Evolutionary conservation across 148 eudicot genomes (phyloP).

Genomic region (Diospyros kaki): DNA sequence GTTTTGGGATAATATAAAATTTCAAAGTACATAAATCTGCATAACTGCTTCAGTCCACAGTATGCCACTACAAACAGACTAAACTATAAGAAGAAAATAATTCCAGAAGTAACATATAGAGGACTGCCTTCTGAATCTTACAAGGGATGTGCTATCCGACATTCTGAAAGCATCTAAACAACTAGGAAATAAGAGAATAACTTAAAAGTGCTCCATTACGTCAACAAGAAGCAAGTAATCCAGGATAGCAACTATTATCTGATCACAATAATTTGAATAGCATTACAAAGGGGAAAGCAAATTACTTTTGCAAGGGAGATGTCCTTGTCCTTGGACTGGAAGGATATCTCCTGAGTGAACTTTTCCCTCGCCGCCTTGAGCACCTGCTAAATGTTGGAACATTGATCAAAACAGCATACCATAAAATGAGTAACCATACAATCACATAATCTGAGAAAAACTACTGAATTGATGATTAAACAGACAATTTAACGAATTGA

Average conservation of each 20-base stretch:
- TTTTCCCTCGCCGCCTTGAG: constrained; percentile 75
- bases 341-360: constrained; percentile 76
- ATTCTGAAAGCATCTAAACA: too few relatives aligned
- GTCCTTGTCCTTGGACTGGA: constrained; percentile 79
- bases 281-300: neutral
- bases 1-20: neutral
- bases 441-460: neutral
- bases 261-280: neutral
- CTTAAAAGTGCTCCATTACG: too few relatives aligned
- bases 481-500: too few relatives aligned
- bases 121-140: too few relatives aligned
- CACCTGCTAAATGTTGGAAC: constrained; percentile 42
- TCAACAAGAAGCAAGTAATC: constrained; percentile 8
- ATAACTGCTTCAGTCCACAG: too few relatives aligned
- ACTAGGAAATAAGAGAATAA: too few relatives aligned
- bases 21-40: too few relatives aligned
- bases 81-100: too few relatives aligned
- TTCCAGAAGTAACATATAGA: too few relatives aligned
- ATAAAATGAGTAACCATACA: constrained; percentile 6
- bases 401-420: constrained; percentile 6
- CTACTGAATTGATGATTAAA: too few relatives aligned
- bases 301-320: constrained; percentile 92
- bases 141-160: too few relatives aligned
- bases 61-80: too few relatives aligned
- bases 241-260: constrained; percentile 23